phyloP scores from a whole-genome alignment of 192 early-diverging fungal genomes.

The Backusella tuberculispora region DNA sequence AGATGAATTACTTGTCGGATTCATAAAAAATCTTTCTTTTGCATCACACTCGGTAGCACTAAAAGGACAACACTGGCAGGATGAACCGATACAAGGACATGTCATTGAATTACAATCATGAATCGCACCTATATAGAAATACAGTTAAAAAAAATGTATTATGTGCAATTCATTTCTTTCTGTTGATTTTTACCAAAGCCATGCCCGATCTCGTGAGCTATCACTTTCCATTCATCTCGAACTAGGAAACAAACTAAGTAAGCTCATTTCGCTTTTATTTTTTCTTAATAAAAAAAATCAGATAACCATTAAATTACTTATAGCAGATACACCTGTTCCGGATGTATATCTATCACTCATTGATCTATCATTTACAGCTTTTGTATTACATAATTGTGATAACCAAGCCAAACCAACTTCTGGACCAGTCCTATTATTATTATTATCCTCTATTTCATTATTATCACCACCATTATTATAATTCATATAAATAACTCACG shows the following conservation, averaged over 20 bases:
- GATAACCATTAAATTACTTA: conserved; percentile 25
- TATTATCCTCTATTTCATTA: not conserved
- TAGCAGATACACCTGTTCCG: conserved; percentile 84
- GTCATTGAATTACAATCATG: conserved; percentile 82
- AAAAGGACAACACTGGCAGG: conserved; percentile 68
- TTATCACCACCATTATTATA: not conserved
- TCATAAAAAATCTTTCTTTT: conserved; percentile 70
- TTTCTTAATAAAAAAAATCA: not conserved
- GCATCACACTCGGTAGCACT: conserved; percentile 72
- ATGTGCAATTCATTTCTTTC: not conserved
- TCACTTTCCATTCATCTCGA: conserved; percentile 88
- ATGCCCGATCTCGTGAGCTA: conserved; percentile 95
- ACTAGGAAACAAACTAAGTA: not conserved
- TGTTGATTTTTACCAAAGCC: conserved; percentile 51
- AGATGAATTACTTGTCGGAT: conserved; percentile 66
- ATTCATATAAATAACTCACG: conserved; percentile 36
- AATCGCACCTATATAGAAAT: conserved; percentile 56
- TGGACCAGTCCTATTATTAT: conserved; percentile 58
- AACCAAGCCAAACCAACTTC: conserved; percentile 92
- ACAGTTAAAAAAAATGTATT: not conserved
- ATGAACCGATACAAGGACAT: conserved; percentile 57
- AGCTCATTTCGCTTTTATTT: not conserved
- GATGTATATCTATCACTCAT: conserved; percentile 58
- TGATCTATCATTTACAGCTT: conserved; percentile 41
- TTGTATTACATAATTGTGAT: conserved; percentile 68